Evolutionary conservation across 2,329 filamentous ascomycete species (phyloP).

Genomic region (Leptosphaerulina australis): DNA sequence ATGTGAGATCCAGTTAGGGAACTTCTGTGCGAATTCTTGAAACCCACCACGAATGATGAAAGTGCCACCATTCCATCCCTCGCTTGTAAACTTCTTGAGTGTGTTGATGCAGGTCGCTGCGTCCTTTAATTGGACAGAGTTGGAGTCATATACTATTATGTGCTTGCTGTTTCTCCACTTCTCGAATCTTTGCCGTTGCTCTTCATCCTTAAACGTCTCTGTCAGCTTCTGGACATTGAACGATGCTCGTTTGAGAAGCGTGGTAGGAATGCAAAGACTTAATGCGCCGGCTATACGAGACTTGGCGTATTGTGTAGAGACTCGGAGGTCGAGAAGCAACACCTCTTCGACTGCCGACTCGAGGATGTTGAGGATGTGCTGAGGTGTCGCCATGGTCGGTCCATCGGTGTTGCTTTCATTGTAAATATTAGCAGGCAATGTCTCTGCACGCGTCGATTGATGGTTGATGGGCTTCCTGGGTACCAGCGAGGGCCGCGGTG

Average conservation of each 20-base stretch:
- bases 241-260: slow-evolving; percentile 84
- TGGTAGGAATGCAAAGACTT: slow-evolving; percentile 94
- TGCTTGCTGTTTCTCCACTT: slow-evolving; percentile 75
- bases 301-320: slow-evolving; percentile 78
- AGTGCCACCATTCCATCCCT: slow-evolving; percentile 76
- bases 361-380: slow-evolving; percentile 57
- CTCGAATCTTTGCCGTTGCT: slow-evolving; percentile 74
- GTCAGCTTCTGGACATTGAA: slow-evolving; percentile 88
- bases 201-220: slow-evolving; percentile 78
- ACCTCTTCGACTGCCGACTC: slow-evolving; percentile 58
- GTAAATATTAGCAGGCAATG: slow-evolving; percentile 48
- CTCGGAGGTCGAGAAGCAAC: slow-evolving; percentile 83
- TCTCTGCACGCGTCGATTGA: slow-evolving; percentile 51
- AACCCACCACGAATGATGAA: slow-evolving; percentile 86
- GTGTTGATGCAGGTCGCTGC: slow-evolving; percentile 82
- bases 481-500: slow-evolving; percentile 42
- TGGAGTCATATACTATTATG: slow-evolving; percentile 86
- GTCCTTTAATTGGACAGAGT: slow-evolving; percentile 78
- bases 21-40: slow-evolving; percentile 70
- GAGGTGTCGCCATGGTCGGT: slow-evolving; percentile 54
- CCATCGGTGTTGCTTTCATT: slow-evolving; percentile 36
- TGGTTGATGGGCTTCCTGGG: slow-evolving; percentile 24
- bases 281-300: slow-evolving; percentile 80
- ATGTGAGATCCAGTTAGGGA: slow-evolving; percentile 63
- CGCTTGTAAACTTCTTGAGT: slow-evolving; percentile 87